Conservation (phyloP, 208 protist species). For the Trypanosoma melophagium region DNA sequence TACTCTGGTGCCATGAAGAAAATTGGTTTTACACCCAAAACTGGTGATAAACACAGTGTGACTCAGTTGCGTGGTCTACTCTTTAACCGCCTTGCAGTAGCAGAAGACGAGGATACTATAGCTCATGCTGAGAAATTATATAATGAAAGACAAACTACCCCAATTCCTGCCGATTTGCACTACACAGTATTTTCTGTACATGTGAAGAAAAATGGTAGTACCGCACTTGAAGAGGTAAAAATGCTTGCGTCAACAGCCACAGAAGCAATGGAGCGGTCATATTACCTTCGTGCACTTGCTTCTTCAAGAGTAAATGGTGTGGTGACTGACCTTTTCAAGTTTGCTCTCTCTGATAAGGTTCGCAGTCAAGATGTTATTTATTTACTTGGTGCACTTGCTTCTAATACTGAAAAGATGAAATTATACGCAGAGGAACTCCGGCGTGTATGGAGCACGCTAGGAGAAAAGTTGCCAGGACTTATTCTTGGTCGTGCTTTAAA, state of each 20-base stretch:
- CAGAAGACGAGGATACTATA: slow-evolving; percentile 32
- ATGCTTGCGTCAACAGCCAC: slow-evolving; percentile 30
- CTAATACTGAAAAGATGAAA: slow-evolving; percentile 23
- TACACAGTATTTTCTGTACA: slow-evolving; percentile 42
- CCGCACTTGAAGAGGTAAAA: slow-evolving; percentile 54
- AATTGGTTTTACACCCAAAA: slow-evolving; percentile 30
- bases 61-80: slow-evolving; percentile 45
- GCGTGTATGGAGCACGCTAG: slow-evolving; percentile 38
- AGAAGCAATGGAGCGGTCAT: slow-evolving; percentile 57
- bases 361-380: slow-evolving; percentile 58
- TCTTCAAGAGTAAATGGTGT: slow-evolving; percentile 29
- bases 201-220: slow-evolving; percentile 38
- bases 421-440: slow-evolving; percentile 47
- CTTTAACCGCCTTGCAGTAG: slow-evolving; percentile 45
- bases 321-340: slow-evolving; percentile 58
- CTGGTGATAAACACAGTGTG: slow-evolving; percentile 36
- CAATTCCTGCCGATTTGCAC: slow-evolving; percentile 56
- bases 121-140: slow-evolving; percentile 43
- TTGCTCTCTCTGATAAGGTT: slow-evolving; percentile 64
- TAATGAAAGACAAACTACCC: slow-evolving; percentile 30
- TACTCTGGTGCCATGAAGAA: slow-evolving; percentile 42
- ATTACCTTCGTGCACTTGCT: slow-evolving; percentile 53
- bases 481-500: slow-evolving; percentile 54
- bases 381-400: slow-evolving; percentile 47
- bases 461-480: slow-evolving; percentile 47